Conservation (phyloP, 169 alveolate genomes). For the Eimeria necatrix region DNA sequence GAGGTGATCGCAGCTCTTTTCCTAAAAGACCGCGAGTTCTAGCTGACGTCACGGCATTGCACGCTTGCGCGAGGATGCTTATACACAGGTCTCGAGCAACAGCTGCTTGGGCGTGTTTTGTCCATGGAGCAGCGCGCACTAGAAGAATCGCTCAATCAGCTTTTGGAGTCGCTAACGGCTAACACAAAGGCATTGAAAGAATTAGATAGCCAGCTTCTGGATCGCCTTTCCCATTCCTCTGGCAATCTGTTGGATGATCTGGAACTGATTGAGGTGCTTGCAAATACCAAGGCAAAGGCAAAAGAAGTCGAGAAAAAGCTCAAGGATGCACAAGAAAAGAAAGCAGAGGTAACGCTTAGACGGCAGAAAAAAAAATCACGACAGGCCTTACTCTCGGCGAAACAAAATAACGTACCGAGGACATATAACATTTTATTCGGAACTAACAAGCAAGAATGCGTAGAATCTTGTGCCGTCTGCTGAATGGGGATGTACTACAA, state of each 20-base stretch:
- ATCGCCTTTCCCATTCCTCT: constrained; percentile 95
- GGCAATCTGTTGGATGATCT: constrained; percentile 97
- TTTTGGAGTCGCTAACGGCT: constrained; percentile 87
- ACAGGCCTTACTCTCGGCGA: too few species aligned
- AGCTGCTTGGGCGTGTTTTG: constrained; percentile 97
- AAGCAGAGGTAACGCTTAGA: constrained; percentile 74
- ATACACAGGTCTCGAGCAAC: constrained; percentile 95
- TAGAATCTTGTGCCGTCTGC: too few species aligned
- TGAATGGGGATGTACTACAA: too few species aligned
- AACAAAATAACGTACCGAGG: too few species aligned
- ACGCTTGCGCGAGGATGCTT: not conserved
- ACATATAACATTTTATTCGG: too few species aligned
- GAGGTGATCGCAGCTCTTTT: not conserved
- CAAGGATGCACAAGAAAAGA: constrained; percentile 87
- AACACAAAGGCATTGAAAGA: constrained; percentile 94
- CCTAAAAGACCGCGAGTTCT: too few species aligned
- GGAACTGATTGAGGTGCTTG: constrained; percentile 96
- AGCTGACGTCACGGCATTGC: too few species aligned
- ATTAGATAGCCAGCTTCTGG: constrained; percentile 95
- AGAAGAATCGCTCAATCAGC: constrained; percentile 91
- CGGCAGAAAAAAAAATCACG: too few species aligned
- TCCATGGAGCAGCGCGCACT: constrained; percentile 96
- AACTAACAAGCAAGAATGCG: too few species aligned
- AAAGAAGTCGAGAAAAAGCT: constrained; percentile 95
- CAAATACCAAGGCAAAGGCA: constrained; percentile 95